Evolutionary conservation across 2,329 filamentous ascomycete genomes (phyloP).

Genomic region (Colletotrichum agaves): DNA sequence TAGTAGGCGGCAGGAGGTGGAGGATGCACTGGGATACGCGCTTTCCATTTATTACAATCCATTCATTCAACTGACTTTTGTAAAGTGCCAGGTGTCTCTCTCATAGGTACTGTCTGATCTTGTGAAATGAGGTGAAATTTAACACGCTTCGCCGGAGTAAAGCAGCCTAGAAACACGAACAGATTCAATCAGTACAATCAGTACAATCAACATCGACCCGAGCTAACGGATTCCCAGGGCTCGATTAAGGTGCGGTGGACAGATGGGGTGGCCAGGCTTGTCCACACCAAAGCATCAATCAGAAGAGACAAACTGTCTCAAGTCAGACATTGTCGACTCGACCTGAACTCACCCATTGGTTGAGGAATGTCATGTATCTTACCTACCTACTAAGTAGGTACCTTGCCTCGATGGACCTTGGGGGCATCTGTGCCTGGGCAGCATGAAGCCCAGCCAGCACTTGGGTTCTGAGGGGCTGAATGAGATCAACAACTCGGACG

Average conservation of each 20-base stretch:
- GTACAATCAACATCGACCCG: not conserved
- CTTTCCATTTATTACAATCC: conserved; percentile 1
- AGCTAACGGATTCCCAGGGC: conserved; percentile 25
- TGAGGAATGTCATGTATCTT: conserved; percentile 1
- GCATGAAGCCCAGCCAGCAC: not conserved
- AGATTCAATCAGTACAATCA: not conserved
- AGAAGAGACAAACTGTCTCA: conserved; percentile 29
- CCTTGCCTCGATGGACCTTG: not conserved
- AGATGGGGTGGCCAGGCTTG: conserved; percentile 30
- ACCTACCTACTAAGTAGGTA: not conserved
- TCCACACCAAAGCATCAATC: conserved; percentile 27
- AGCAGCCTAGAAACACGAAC: not conserved
- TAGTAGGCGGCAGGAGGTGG: too few relatives aligned
- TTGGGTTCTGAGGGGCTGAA: conserved; percentile 1
- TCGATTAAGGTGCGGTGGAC: conserved; percentile 31
- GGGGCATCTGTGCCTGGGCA: not conserved
- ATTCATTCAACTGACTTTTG: not conserved
- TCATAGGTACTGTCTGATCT: too few relatives aligned
- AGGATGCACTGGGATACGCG: not conserved
- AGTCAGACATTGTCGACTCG: conserved; percentile 13
- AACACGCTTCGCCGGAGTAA: not conserved
- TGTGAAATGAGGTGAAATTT: too few relatives aligned
- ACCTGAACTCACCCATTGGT: conserved; percentile 6
- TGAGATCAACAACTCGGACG: conserved; percentile 6
- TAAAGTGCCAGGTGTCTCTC: not conserved